Base-by-base conservation (phyloP, 306 rosid genomes). In the Malus asiatica region DNA sequence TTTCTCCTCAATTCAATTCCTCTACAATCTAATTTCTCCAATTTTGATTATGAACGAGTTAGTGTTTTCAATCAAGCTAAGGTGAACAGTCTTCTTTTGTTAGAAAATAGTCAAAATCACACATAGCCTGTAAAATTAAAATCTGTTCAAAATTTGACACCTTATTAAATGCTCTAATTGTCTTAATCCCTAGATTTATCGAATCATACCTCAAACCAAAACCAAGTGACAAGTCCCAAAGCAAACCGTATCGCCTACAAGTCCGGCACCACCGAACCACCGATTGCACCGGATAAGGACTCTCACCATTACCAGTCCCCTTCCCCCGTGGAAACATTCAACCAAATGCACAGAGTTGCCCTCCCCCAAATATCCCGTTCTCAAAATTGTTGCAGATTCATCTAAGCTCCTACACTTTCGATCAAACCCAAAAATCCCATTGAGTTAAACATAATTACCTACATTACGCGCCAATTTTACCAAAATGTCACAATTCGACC, bases 401-500 rank as follows among this genome's bases (percentile, higher is more conserved):
- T 40, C 44, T 40, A 8, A 40, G 3, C 58, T 18, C 58, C 58
- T 52, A 18, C 58, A 52, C 20, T 52, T 52, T 8, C 22, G 58
- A 52, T 52, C n/a, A 52, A 52, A 18, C 10, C 22, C 58, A 18
- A 3, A 52, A 52, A 52, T 15, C 20, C 4, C 20, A 52, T 52
- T 20, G 16, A 52, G n/a, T 52, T 40, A 40, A 40, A 40, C 44
- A 40, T 40, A 40, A 8, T 40, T 40, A 40, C 11, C 66, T 40
- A 61, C 8, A 46, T 22, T 11, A 23, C 3, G 8, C 4, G 15
- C 22, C 40, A 62, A 27, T 62, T 62, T 25, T 25, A 13, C 40
- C 67, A 62, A 6, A 13, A 90, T 84, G 89, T 83, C 96, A 19
- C 67, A 78, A 12, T 92, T 89, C 71, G 85, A 89, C 76, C 84